Base-by-base conservation (phyloP, 2,329 filamentous ascomycete genomes). In the Capronia epimyces region DNA sequence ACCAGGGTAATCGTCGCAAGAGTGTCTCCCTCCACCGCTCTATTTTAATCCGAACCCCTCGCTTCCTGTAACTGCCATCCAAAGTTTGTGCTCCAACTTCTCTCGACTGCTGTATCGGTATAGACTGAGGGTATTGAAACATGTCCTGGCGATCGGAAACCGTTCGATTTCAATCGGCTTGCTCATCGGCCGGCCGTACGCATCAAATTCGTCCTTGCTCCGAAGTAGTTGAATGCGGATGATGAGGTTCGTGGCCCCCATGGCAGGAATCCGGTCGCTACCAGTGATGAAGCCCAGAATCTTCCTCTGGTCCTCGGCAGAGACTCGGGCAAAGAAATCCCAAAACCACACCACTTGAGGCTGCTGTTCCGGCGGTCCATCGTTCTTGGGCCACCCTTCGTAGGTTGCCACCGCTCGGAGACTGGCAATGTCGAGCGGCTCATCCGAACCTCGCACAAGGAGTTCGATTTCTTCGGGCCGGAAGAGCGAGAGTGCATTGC, bases 401-500 rank as follows among this genome's bases (percentile, higher is more conserved):
- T 94, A 95, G 12, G 81, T 77, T 0, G 89, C 87, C 12, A 90
- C 88, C 1, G 83, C 85, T 51, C 82, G 78, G 22, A 96, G 71
- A 3, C 86, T 84, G 2, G 76, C 73, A 44, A 96, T 84, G 60
- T 95, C 89, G 2, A 95, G 78, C 3, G 82, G 72, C 63, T 94
- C 89, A 57, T 94, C 88, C 6, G 87, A 93, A 9, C 89, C 89
- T 45, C 89, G 79, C 3, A 96, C 80, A 1, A 95, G 77, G 2
- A 95, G 78, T 66, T 95, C 90, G 55, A 96, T 94, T 66, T 96
- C 90, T 65, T 95, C 89, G 0, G 90, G 86, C 13, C 87, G 81
- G 67, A 95, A 95, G 1, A 96, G 77, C 1, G 85, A 88, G 29
- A 95, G 75, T 0, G 90, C 89, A 64, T 93, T 95, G 29, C 89